These are phyloP conservation scores for Suhomyces kilbournensis DNA, from an alignment of 805 yeast genomes.

Conservation along the genomic window DNA sequence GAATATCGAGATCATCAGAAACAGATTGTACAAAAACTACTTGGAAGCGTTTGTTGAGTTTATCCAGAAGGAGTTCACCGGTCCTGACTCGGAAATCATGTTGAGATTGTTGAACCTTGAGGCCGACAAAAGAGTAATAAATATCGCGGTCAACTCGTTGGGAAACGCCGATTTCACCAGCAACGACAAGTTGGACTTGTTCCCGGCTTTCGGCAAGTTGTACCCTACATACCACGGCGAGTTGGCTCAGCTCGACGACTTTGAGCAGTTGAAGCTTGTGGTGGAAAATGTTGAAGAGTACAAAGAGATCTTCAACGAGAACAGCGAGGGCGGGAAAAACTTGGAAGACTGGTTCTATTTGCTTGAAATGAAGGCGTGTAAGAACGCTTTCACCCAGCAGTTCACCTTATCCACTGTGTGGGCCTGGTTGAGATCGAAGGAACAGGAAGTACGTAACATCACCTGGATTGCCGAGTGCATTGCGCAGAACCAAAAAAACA, in stretches of 20 bases:
- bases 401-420: conserved; percentile 86
- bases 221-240: conserved; percentile 66
- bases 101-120: conserved; percentile 74
- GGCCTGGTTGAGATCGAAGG: conserved; percentile 96
- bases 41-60: conserved; percentile 81
- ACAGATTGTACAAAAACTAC: conserved; percentile 88
- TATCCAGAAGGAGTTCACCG: conserved; percentile 54
- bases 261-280: conserved; percentile 71
- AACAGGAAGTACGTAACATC: conserved; percentile 94
- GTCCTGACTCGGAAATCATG: conserved; percentile 85
- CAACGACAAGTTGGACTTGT: conserved; percentile 65
- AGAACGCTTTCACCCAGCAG: conserved; percentile 93
- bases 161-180: conserved; percentile 71
- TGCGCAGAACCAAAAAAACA: conserved; percentile 95
- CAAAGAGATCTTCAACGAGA: conserved; percentile 49
- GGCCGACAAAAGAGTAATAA: conserved; percentile 92
- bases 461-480: conserved; percentile 99
- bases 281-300: conserved; percentile 67
- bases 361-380: conserved; percentile 88
- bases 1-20: conserved; percentile 92
- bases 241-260: conserved; percentile 76
- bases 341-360: conserved; percentile 94
- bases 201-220: conserved; percentile 81
- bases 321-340: conserved; percentile 39
- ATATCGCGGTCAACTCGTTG: conserved; percentile 86